Evolutionary conservation across 169 alveolate genomes (phyloP).

Genomic region (Amoebophrya sp.): DNA sequence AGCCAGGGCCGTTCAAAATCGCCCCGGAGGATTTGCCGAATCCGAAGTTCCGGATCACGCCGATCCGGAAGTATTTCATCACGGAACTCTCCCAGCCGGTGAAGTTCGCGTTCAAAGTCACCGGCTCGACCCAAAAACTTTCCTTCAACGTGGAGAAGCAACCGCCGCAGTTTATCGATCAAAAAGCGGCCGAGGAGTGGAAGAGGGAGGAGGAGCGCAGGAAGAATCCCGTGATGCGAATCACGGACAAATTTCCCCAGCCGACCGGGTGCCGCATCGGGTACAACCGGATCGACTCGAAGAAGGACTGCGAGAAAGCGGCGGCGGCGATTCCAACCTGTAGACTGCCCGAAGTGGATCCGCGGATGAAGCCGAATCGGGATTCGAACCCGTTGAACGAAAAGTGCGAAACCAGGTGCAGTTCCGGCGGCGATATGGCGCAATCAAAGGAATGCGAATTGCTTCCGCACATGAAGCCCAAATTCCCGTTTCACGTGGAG

Average conservation of each 20-base stretch:
- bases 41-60: no score
- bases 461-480: background rate
- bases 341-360: background rate
- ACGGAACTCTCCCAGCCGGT: no score
- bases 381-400: background rate
- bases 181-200: no score
- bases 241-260: background rate
- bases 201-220: background rate
- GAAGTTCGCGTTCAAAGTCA: no score
- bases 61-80: no score
- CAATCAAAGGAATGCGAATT: constrained; percentile 6
- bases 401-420: background rate
- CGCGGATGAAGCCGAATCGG: background rate
- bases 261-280: constrained; percentile 1
- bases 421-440: background rate
- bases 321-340: background rate
- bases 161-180: no score
- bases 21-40: no score
- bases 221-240: background rate
- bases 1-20: no score
- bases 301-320: background rate
- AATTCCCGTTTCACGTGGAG: background rate
- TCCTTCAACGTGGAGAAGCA: no score
- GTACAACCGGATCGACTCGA: background rate
- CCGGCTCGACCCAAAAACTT: no score